Evolutionary conservation across 805 yeast species (phyloP), one percentile per base, ranked within the genome.

Genomic region (Jamesozyma lodderae): DNA sequence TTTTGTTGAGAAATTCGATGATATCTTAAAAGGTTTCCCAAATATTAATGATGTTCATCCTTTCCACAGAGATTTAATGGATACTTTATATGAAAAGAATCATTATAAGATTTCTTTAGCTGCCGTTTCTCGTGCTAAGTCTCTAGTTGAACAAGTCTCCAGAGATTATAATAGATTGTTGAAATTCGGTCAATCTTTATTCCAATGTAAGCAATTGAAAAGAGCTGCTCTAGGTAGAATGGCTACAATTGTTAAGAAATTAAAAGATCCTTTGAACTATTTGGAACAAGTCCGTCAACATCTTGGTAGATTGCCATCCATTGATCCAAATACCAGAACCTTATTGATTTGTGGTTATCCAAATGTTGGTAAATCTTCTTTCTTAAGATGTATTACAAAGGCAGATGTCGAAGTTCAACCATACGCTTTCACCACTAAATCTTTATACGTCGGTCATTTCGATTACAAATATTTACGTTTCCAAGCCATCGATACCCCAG

Each of bases 361-460:
- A 41, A 92, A 92, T 64, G 99, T 92, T 44, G 99, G 99, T 68
- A 92, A 92, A 67, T 92, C 98, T 11, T 86, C 96, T 13, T 92
- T 92, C 67, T 73, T 92, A 64, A 74, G 78, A 58, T 77, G 92
- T 62, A 84, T 92, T 66, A 92, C 99, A 47, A 84, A 94, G 55
- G 97, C 97, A 28, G 97, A 92, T 55, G 99, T 92, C 42, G 99
- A 92, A 60, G 98, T 92, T 44, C 98, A 92, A 66, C 99, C 99
- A 30, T 92, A 92, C 64, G 98, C 98, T 24, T 92, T 92, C 79
- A 92, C 99, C 51, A 92, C 99, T 44, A 92, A 92, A 69, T 84
- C 96, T 23, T 69, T 92, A 53, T 92, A 86, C 55, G 99, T 92
- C 42, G 99, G 99, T 51, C 99, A 92, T 68, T 92, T 92, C 62